A percentile compares a stretch with the other conserved stretches of the same genome.
Conservation (phyloP, 257 asterid species). For the Capsicum pubescens region DNA sequence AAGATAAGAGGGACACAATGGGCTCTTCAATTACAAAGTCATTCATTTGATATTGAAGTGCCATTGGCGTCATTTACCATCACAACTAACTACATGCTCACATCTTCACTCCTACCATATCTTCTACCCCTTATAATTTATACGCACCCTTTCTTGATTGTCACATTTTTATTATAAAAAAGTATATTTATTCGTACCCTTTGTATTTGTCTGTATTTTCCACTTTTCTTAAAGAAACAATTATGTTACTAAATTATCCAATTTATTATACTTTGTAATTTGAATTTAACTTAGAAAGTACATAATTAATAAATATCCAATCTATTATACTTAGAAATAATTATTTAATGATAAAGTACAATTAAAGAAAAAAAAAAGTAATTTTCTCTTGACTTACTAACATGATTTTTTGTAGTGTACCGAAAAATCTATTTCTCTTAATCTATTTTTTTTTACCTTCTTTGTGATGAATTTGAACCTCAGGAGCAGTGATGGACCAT, state of each 20-base stretch:
- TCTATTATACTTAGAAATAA: neutral
- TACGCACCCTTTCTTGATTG: no score
- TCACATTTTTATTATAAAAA: no score
- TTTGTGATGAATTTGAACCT: neutral
- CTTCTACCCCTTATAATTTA: no score
- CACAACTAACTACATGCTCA: neutral
- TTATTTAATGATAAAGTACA: neutral
- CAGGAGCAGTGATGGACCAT: neutral
- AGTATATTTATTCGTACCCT: no score
- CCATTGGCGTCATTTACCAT: neutral
- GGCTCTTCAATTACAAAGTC: neutral
- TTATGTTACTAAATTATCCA: neutral
- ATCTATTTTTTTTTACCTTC: neutral
- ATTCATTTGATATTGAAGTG: constrained; percentile 9
- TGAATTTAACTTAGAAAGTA: neutral
- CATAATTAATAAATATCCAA: neutral
- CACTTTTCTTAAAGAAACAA: no score
- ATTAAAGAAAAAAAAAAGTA: neutral
- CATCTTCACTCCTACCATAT: neutral
- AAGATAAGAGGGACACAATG: neutral
- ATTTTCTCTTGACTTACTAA: neutral
- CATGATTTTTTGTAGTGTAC: neutral
- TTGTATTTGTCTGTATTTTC: no score
- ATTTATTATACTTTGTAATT: neutral
- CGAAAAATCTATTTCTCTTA: neutral